phyloP scores from a whole-genome alignment of 2,329 filamentous ascomycete genomes.

The Ramichloridium luteum region DNA sequence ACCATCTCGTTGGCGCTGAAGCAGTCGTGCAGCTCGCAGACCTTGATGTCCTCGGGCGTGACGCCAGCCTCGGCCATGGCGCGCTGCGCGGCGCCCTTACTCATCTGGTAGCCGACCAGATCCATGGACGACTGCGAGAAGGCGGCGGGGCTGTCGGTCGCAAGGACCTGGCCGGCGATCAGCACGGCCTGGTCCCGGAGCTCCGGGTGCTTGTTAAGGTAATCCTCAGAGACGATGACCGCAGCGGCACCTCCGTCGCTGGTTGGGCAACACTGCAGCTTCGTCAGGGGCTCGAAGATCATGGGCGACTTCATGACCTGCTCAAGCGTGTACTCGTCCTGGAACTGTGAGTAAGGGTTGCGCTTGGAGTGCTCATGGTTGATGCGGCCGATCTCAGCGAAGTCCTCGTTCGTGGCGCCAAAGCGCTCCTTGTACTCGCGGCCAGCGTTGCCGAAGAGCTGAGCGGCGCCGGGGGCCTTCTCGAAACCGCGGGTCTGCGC shows the following conservation, averaged over 20 bases:
- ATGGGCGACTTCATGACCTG: slow-evolving; percentile 63
- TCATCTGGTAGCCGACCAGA: slow-evolving; percentile 81
- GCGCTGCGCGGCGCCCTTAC: slow-evolving; percentile 51
- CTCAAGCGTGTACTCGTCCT: slow-evolving; percentile 75
- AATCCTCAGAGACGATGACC: slow-evolving; percentile 76
- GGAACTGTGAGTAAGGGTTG: slow-evolving; percentile 95
- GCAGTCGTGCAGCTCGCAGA: slow-evolving; percentile 92
- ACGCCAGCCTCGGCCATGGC: slow-evolving; percentile 64
- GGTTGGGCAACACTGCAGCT: slow-evolving; percentile 96
- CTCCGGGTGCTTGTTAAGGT: slow-evolving; percentile 73
- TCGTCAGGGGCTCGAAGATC: slow-evolving; percentile 80
- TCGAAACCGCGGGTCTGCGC: slow-evolving; percentile 17
- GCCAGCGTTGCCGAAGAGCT: slow-evolving; percentile 95
- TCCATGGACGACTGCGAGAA: slow-evolving; percentile 76
- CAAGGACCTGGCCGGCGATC: slow-evolving; percentile 75
- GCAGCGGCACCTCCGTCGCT: slow-evolving; percentile 84
- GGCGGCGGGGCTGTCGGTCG: slow-evolving; percentile 67
- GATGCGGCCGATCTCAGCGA: slow-evolving; percentile 84
- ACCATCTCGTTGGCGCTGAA: slow-evolving; percentile 94
- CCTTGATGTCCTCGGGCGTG: slow-evolving; percentile 55
- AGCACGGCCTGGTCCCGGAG: slow-evolving; percentile 71
- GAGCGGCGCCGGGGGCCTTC: slow-evolving; percentile 28
- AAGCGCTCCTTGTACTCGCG: slow-evolving; percentile 87
- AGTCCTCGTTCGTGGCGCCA: slow-evolving; percentile 71
- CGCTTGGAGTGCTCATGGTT: slow-evolving; percentile 84